Evolutionary conservation across 805 yeast species (phyloP), one percentile per base, ranked within the genome.

Genomic region (Scheffersomyces amazonensis): DNA sequence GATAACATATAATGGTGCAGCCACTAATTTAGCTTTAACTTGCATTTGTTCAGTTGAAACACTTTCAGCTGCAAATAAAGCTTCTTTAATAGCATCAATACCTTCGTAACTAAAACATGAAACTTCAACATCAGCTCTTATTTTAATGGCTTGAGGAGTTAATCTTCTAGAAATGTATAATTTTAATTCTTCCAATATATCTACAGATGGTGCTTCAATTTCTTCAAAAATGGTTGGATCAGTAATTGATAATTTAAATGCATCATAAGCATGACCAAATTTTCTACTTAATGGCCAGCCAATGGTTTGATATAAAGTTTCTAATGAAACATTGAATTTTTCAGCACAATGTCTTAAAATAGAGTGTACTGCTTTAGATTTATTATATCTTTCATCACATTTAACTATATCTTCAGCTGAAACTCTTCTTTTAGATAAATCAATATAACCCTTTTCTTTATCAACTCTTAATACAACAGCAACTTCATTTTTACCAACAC

Each of bases 221-320:
- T 78, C 87, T 49, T 87, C 95, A 70, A 91, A 91, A 41, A 91
- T 90, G 35, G 85, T 64, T 22, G 88, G 81, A 64, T 90, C 96
- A 36, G 96, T 88, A 67, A 93, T 93, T 37, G 96, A 91, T 57
- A 90, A 73, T 71, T 95, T 89, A 76, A 93, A 93, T 24, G 96
- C 98, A 60, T 91, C 98, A 61, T 89, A 89, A 17, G 96, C 96
- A 64, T 93, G 98, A 44, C 99, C 98, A 60, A 78, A 93, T 64
- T 85, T 90, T 66, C 85, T 81, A 70, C 95, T 87, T 64, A 93
- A 76, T 31, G 99, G 99, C 99, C 99, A 93, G 22, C 97, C 98
- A 56, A 91, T 80, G 20, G 87, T 75, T 66, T 83, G 81, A 67
- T 93, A 93, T 62, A 93, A 73, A 21, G 74, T 75, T 67, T 91